A percentile compares a stretch with the other conserved stretches of the same genome.
phyloP scores from a whole-genome alignment of 345 rosid species.

The Isatis tinctoria region DNA sequence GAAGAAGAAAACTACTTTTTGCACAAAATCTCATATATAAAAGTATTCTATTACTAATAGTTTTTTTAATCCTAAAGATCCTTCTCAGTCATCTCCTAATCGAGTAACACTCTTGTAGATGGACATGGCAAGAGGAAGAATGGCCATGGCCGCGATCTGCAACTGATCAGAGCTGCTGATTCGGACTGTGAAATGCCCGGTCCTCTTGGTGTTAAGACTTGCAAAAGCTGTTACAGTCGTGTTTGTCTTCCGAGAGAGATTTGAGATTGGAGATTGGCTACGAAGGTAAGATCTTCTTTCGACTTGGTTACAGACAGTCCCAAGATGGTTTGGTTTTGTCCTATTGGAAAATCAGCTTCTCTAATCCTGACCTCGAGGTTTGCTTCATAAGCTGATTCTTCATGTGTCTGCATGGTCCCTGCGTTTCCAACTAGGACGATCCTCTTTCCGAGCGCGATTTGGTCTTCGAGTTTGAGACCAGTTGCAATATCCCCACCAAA shows the following conservation, averaged over 20 bases:
- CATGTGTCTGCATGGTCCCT: slow-evolving; percentile 57
- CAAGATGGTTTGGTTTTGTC: slow-evolving; percentile 65
- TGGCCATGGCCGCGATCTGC: slow-evolving; percentile 57
- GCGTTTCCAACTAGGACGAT: slow-evolving; percentile 59
- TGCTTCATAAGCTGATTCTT: slow-evolving; percentile 72
- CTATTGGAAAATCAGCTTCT: slow-evolving; percentile 73
- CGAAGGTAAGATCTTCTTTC: slow-evolving; percentile 62
- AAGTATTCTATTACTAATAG: neutral
- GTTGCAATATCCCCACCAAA: slow-evolving; percentile 53
- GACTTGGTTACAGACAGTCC: slow-evolving; percentile 74
- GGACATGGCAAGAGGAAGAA: slow-evolving; percentile 53
- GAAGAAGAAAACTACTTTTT: neutral
- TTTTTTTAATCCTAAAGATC: neutral
- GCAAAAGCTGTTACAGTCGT: slow-evolving; percentile 62
- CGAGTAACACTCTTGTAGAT: slow-evolving; percentile 44
- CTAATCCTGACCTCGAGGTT: slow-evolving; percentile 63
- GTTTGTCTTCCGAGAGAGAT: slow-evolving; percentile 55
- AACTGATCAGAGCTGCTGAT: slow-evolving; percentile 73
- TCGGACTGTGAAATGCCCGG: slow-evolving; percentile 54
- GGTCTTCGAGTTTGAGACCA: slow-evolving; percentile 65
- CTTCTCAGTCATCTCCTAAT: neutral
- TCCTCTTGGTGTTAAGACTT: slow-evolving; percentile 70
- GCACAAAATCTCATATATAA: neutral
- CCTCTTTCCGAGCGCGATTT: slow-evolving; percentile 59
- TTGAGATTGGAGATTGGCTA: slow-evolving; percentile 65